phyloP scores from a whole-genome alignment of 352 stramenopile species.

The Globisporangium sylvaticum region DNA sequence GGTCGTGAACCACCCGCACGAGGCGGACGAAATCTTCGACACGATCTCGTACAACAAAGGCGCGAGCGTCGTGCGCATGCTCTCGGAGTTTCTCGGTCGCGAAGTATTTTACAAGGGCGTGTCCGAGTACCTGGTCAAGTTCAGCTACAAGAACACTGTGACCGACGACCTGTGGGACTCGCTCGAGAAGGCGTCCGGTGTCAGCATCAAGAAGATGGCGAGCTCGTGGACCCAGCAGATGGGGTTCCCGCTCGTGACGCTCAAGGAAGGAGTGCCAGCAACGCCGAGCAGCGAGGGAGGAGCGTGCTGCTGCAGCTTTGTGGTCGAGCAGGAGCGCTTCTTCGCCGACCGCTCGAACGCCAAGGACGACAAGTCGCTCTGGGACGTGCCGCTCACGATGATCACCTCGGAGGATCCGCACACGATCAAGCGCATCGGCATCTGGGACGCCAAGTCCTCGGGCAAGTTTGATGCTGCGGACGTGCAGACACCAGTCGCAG shows the following conservation, averaged over 20 bases:
- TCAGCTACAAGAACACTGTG: conserved; percentile 94
- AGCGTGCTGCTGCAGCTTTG: conserved; percentile 45
- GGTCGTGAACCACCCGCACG: conserved; percentile 88
- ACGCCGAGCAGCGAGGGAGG: conserved; percentile 10
- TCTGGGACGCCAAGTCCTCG: conserved; percentile 61
- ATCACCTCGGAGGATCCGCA: conserved; percentile 42
- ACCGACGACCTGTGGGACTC: conserved; percentile 95
- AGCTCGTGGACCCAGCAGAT: conserved; percentile 93
- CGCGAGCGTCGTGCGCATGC: conserved; percentile 67
- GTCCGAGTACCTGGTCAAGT: conserved; percentile 91
- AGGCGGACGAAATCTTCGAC: conserved; percentile 98
- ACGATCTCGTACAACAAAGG: conserved; percentile 96
- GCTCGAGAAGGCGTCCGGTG: conserved; percentile 87
- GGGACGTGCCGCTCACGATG: conserved; percentile 85
- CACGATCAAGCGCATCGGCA: conserved; percentile 49
- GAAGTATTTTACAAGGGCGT: conserved; percentile 84
- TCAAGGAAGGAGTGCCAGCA: conserved; percentile 31
- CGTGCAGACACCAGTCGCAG: conserved; percentile 36
- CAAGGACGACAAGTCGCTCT: conserved; percentile 66
- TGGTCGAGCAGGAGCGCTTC: conserved; percentile 92
- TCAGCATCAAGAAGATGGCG: conserved; percentile 92
- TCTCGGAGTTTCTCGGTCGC: conserved; percentile 63
- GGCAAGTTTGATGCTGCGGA: conserved; percentile 11
- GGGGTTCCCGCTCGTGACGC: conserved; percentile 90
- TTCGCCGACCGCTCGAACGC: conserved; percentile 83